Evolutionary conservation across 352 stramenopile genomes (phyloP).

Genomic region (Phytophthora aleatoria): DNA sequence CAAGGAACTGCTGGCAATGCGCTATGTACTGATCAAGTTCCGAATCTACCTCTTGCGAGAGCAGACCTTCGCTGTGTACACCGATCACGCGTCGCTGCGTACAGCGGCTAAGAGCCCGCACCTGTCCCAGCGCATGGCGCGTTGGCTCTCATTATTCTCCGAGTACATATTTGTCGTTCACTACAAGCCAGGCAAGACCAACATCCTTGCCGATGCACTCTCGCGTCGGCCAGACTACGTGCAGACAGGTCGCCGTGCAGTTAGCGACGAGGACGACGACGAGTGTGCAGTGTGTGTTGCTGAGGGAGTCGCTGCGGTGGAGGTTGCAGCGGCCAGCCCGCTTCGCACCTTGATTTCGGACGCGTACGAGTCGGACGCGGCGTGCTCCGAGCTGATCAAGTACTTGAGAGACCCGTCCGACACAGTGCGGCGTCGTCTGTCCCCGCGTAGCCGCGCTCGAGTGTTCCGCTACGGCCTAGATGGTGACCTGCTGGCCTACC

Average conservation of each 20-base stretch:
- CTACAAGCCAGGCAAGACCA: no score
- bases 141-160: no score
- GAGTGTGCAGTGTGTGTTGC: no score
- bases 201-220: no score
- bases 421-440: neutral
- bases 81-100: neutral
- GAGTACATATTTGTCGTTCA: no score
- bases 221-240: no score
- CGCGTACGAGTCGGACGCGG: neutral
- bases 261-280: no score
- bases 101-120: neutral
- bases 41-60: slow-evolving; percentile 10
- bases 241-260: no score
- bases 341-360: slow-evolving; percentile 1
- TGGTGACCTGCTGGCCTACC: slow-evolving; percentile 11
- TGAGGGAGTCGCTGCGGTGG: slow-evolving; percentile 8
- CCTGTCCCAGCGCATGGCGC: slow-evolving; percentile 4
- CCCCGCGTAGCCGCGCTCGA: neutral
- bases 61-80: slow-evolving; percentile 25
- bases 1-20: neutral
- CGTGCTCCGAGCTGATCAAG: slow-evolving; percentile 10
- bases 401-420: slow-evolving; percentile 7
- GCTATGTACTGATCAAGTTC: neutral
- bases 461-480: neutral
- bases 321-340: neutral